Base-by-base conservation (phyloP, 2,329 filamentous ascomycete species). In the Thelonectria rubi region DNA sequence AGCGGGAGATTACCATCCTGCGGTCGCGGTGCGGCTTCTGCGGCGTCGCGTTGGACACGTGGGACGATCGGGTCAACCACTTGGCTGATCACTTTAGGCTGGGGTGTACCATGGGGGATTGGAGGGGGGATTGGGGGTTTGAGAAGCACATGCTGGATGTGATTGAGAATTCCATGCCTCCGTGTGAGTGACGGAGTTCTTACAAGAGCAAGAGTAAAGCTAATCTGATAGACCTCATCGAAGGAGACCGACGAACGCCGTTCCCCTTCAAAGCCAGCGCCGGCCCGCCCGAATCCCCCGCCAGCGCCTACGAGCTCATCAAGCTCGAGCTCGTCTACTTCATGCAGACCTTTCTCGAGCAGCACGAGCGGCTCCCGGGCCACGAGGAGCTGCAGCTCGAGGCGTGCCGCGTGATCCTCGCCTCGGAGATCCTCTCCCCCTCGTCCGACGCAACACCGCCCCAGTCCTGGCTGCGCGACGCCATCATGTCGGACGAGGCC, bases 61-160 rank as follows among this genome's bases (percentile, higher is more conserved):
- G 77, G 77, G 68, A 65, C 73, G 62, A 68, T 72, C 11, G 76
- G 18, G 59, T 65, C 0, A 42, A 78, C 47, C 78, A 80, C 60
- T 66, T 80, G 1, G 77, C 76, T 0, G 76, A 77, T 12, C 78
- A 80, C 65, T 80, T 78, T 69, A 77, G 75, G 54, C 66, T 68
- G 20, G 77, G 77, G 12, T 74, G 69, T 49, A 74, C 67, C 46
- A 79, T 80, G 76, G 72, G 72, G 17, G 73, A 79, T 32, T 80
- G 78, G 78, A 72, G 76, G 50, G 78, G 78, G 46, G 74, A 77
- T 52, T 79, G 77, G 75, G 78, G 78, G 32, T 78, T 80, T 51
- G 77, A 79, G 30, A 64, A 72, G 2, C 66, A 71, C 3, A 69
- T 79, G 9, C 58, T 75, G 32, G 73, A 75, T 26, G 71, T 76